These are phyloP conservation scores for Coemansia sp. DNA, from an alignment of 192 early-diverging fungal species.

Conservation along the genomic window DNA sequence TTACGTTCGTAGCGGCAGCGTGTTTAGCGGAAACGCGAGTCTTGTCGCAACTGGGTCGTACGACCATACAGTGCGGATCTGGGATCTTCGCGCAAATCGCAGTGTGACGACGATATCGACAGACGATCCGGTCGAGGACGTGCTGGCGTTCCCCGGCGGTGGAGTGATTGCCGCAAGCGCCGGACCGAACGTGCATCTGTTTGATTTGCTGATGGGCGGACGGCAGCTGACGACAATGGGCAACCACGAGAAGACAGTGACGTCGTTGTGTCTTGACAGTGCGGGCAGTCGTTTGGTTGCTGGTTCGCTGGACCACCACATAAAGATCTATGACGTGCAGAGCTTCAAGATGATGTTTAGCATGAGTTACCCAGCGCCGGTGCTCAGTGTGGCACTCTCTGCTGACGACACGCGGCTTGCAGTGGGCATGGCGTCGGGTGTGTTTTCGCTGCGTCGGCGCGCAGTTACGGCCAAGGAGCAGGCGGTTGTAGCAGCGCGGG, in stretches of 20 bases:
- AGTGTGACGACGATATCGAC: conserved; percentile 78
- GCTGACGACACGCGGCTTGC: conserved; percentile 86
- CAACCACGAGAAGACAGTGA: conserved; percentile 97
- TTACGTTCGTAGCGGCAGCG: conserved; percentile 79
- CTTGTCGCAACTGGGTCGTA: conserved; percentile 88
- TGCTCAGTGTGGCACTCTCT: conserved; percentile 88
- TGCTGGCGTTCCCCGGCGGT: conserved; percentile 82
- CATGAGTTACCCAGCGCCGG: conserved; percentile 85
- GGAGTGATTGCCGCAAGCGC: conserved; percentile 66
- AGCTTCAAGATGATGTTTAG: conserved; percentile 85
- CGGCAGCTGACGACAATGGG: conserved; percentile 70
- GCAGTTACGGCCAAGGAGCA: conserved; percentile 74
- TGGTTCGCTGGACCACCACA: conserved; percentile 92
- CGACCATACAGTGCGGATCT: conserved; percentile 91
- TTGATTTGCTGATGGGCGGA: conserved; percentile 84
- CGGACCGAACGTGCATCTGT: conserved; percentile 80
- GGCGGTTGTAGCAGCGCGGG: conserved; percentile 30
- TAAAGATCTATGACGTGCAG: conserved; percentile 89
- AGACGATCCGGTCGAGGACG: conserved; percentile 83
- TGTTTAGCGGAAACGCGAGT: conserved; percentile 74
- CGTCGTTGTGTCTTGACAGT: conserved; percentile 81
- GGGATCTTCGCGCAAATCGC: conserved; percentile 78
- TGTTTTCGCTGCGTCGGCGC: conserved; percentile 83
- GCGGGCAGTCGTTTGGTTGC: conserved; percentile 73
- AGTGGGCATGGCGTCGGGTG: conserved; percentile 88